Conservation (phyloP, 2,329 filamentous ascomycete genomes). For the Scytalidium lignicola region DNA sequence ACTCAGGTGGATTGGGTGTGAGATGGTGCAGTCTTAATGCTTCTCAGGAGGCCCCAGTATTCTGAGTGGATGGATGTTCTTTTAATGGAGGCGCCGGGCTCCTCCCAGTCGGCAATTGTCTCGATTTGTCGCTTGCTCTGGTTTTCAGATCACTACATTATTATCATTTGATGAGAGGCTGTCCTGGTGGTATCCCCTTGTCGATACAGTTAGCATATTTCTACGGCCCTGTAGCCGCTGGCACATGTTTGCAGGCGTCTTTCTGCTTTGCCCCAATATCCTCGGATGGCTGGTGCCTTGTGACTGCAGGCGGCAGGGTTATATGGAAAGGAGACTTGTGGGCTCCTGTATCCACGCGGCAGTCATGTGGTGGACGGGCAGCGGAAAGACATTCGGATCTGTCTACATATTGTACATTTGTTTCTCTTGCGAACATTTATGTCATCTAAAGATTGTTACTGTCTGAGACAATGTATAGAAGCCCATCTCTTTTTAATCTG, state of each 20-base stretch:
- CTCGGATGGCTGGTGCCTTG: slow-evolving; percentile 21
- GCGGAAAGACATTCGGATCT: slow-evolving; percentile 25
- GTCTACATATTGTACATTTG: slow-evolving; percentile 16
- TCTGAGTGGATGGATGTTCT: slow-evolving; percentile 24
- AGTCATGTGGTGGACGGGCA: slow-evolving; percentile 17
- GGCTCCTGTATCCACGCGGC: slow-evolving; percentile 4
- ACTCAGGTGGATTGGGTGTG: neutral
- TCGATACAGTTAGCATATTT: slow-evolving; percentile 11
- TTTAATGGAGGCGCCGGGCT: slow-evolving; percentile 22
- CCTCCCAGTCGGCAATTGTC: slow-evolving; percentile 19
- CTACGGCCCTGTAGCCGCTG: slow-evolving; percentile 21
- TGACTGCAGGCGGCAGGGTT: slow-evolving; percentile 19
- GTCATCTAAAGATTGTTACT: neutral
- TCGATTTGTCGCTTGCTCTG: slow-evolving; percentile 20
- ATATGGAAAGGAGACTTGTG: neutral
- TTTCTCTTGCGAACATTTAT: slow-evolving; percentile 1
- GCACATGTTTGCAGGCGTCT: slow-evolving; percentile 24
- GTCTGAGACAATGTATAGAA: neutral
- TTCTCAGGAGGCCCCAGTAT: slow-evolving; percentile 17
- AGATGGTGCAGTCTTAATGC: slow-evolving; percentile 13
- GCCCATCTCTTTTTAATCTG: slow-evolving; percentile 5
- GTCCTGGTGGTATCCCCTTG: slow-evolving; percentile 20
- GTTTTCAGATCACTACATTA: slow-evolving; percentile 10
- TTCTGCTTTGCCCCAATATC: slow-evolving; percentile 9
- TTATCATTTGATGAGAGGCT: slow-evolving; percentile 13